Evolutionary conservation across 495 filamentous ascomycete species (phyloP), one percentile per base, ranked within the genome.

Genomic region (Penicillium cataractarum): DNA sequence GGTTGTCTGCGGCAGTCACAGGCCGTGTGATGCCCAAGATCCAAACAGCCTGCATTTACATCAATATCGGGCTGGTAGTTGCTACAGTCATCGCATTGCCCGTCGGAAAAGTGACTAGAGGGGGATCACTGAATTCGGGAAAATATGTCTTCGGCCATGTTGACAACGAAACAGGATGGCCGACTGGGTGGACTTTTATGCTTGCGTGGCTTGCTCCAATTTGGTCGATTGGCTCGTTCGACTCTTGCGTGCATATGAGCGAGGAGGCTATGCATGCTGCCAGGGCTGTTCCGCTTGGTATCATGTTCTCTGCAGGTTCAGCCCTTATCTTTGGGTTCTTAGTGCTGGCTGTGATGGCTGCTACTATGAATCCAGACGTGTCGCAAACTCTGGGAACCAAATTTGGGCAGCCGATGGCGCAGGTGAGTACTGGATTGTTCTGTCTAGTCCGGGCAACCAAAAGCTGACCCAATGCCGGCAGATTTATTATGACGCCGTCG

Each of bases 31-130:
- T 90, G 87, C 85, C 82, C 15, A 85, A 81, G 62, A 82, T 90
- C 39, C 88, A 90, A 62, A 87, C 83, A 1, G 76, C 83, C 9
- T 87, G 85, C 62, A 86, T 89, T 6, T 78, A 81, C 29, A 78
- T 85, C 67, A 90, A 90, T 61, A 74, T 89, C 54, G 78, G 83
- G 13, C 76, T 90, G 40, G 86, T 90, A n/a, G 63, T 85, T 13
- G 85, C 85, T 0, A 88, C 86, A 3, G 82, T 89, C 31, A 85
- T 90, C 53, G 88, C 87, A 2, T 76, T 90, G 1, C 88, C 87
- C 15, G 78, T 89, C n/a, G 87, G 87, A 6, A 79, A 74, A 27
- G 64, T 72, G 13, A 63, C 67, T 5, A 69, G 70, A 31, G 72
- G 72, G 3, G 69, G 57, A 10, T 44, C 66, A 1, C 63, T 81